A percentile compares a stretch with the other conserved stretches of the same genome.
phyloP scores from a whole-genome alignment of 257 asterid genomes.

The Cinchona pubescens region DNA sequence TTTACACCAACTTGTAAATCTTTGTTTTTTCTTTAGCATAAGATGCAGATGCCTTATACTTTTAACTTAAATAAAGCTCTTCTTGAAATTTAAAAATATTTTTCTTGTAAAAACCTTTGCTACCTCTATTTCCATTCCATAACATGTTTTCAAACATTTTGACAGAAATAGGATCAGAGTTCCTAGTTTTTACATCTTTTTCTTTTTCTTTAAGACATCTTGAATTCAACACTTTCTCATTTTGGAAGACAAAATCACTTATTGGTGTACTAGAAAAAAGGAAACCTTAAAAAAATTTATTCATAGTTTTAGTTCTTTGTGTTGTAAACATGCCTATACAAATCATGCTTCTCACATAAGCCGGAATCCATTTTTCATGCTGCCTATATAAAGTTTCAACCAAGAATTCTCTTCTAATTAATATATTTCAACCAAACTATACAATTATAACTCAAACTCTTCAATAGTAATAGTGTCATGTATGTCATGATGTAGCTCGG shows the following conservation, averaged over 20 bases:
- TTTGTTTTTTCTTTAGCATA: background rate
- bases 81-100: background rate
- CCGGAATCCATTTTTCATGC: background rate
- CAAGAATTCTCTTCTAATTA: no score
- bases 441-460: no score
- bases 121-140: background rate
- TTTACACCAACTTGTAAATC: background rate
- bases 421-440: no score
- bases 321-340: background rate
- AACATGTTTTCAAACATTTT: background rate
- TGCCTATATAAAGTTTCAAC: no score
- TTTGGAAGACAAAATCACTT: background rate
- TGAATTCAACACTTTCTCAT: background rate
- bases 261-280: background rate
- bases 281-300: slow-evolving; percentile 1
- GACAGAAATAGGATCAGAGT: background rate
- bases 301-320: slow-evolving; percentile 1
- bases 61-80: background rate
- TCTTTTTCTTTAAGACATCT: background rate
- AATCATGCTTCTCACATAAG: background rate
- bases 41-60: background rate
- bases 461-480: background rate
- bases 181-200: background rate
- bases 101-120: background rate
- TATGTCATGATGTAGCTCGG: background rate